Conservation (phyloP, 2,329 filamentous ascomycete species). For the Diaporthe amygdali region DNA sequence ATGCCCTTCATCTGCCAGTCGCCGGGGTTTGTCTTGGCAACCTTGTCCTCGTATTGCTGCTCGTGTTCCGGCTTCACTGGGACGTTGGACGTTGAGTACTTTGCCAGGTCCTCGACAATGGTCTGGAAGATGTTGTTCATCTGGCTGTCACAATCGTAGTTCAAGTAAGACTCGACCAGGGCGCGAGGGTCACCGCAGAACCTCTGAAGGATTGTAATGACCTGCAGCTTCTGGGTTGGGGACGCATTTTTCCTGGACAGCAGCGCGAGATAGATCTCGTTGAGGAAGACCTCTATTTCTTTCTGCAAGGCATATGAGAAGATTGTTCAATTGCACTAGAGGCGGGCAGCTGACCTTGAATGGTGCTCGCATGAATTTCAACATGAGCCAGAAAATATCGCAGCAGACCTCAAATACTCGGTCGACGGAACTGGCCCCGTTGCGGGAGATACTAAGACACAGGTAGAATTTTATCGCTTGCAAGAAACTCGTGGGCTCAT, state of each 20-base stretch:
- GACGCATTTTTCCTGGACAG: slow-evolving; percentile 88
- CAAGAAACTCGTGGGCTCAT: slow-evolving; percentile 86
- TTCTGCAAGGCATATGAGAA: slow-evolving; percentile 61
- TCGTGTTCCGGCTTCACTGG: slow-evolving; percentile 78
- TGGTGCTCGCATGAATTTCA: slow-evolving; percentile 89
- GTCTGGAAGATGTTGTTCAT: slow-evolving; percentile 97
- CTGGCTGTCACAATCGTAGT: slow-evolving; percentile 96
- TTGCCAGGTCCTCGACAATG: slow-evolving; percentile 91
- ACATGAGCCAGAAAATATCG: slow-evolving; percentile 98
- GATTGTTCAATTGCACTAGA: neutral
- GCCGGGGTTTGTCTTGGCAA: slow-evolving; percentile 62
- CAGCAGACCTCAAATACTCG: slow-evolving; percentile 94
- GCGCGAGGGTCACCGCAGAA: slow-evolving; percentile 86
- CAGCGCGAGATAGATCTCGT: slow-evolving; percentile 94
- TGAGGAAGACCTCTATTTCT: slow-evolving; percentile 97
- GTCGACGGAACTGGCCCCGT: slow-evolving; percentile 91
- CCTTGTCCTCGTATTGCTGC: slow-evolving; percentile 83
- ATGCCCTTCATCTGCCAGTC: slow-evolving; percentile 91
- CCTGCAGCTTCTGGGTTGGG: slow-evolving; percentile 88
- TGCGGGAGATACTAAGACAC: slow-evolving; percentile 91
- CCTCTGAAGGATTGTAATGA: slow-evolving; percentile 83
- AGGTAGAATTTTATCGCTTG: slow-evolving; percentile 97
- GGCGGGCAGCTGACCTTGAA: slow-evolving; percentile 74
- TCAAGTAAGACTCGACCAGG: slow-evolving; percentile 93
- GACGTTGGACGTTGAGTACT: slow-evolving; percentile 81